A percentile compares a stretch with the other conserved stretches of the same genome.
Evolutionary conservation across 768 basidiomycete species (phyloP).

Genomic region (Suillus fuscotomentosus): DNA sequence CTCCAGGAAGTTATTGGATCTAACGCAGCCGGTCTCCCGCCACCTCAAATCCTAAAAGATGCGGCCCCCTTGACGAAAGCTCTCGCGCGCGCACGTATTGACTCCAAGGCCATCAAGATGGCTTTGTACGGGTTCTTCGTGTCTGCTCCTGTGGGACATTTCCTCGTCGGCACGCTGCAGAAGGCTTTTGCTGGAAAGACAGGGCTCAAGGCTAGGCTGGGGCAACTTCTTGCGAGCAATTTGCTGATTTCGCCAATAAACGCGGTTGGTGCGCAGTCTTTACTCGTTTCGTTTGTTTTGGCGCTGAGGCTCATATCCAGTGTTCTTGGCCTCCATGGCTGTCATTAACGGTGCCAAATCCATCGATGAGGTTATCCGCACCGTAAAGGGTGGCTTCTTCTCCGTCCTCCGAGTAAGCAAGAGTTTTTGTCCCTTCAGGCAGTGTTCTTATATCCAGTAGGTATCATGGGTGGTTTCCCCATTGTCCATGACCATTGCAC

Average conservation of each 20-base stretch:
- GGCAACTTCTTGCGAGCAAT: constrained; percentile 75
- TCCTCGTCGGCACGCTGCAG: constrained; percentile 70
- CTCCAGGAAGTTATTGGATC: constrained; percentile 83
- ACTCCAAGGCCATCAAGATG: constrained; percentile 79
- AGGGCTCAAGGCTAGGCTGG: constrained; percentile 58
- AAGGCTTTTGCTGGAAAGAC: constrained; percentile 76
- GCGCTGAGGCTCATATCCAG: constrained; percentile 31
- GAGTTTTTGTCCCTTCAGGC: neutral
- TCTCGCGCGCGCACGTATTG: constrained; percentile 57
- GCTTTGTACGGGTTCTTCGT: constrained; percentile 79
- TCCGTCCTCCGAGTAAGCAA: constrained; percentile 64
- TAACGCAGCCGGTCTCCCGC: constrained; percentile 61
- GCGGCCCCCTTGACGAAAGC: constrained; percentile 50
- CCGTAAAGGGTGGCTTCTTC: constrained; percentile 72
- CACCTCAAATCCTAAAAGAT: constrained; percentile 47
- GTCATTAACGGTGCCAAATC: constrained; percentile 80
- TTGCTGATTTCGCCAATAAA: constrained; percentile 77
- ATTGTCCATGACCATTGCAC: constrained; percentile 69
- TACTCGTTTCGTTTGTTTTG: neutral
- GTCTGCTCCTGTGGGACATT: constrained; percentile 79
- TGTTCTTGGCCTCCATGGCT: constrained; percentile 77
- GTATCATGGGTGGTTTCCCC: constrained; percentile 82
- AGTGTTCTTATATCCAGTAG: constrained; percentile 34
- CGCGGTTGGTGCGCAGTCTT: constrained; percentile 49
- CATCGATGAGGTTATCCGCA: constrained; percentile 58